A percentile compares a stretch with the other conserved stretches of the same genome.
Evolutionary conservation across 2,329 filamentous ascomycete species (phyloP).

Genomic region (Microdochium nivale): DNA sequence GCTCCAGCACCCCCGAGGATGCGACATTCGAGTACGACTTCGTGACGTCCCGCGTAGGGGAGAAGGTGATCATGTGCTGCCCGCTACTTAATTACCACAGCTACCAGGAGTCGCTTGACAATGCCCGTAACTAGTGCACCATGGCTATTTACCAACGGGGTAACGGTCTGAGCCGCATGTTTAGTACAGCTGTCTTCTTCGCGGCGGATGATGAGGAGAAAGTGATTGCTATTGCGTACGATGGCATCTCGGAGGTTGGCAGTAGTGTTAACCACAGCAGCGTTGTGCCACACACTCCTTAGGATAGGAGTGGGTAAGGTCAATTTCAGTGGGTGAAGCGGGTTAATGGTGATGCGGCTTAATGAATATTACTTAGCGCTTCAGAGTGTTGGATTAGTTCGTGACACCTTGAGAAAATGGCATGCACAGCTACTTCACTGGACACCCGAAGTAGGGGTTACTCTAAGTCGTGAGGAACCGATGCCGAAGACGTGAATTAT

Average conservation of each 20-base stretch:
- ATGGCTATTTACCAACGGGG: slow-evolving; percentile 15
- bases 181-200: slow-evolving; percentile 20
- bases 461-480: no score
- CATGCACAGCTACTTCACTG: no score
- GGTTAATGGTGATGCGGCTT: no score
- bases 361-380: no score
- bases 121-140: slow-evolving; percentile 11
- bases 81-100: slow-evolving; percentile 23
- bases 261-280: slow-evolving; percentile 30
- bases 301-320: no score
- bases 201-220: slow-evolving; percentile 20
- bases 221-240: slow-evolving; percentile 22
- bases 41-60: slow-evolving; percentile 9
- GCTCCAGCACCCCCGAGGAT: slow-evolving; percentile 17
- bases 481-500: no score
- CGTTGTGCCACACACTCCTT: neutral
- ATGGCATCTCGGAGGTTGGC: slow-evolving; percentile 17
- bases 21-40: slow-evolving; percentile 17
- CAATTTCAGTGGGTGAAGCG: no score
- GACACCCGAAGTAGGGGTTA: no score
- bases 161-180: slow-evolving; percentile 21
- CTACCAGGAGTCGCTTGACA: slow-evolving; percentile 7
- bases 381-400: no score
- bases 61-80: slow-evolving; percentile 16
- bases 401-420: no score